phyloP scores from a whole-genome alignment of 768 basidiomycete genomes.

The Leccinum imitatum region DNA sequence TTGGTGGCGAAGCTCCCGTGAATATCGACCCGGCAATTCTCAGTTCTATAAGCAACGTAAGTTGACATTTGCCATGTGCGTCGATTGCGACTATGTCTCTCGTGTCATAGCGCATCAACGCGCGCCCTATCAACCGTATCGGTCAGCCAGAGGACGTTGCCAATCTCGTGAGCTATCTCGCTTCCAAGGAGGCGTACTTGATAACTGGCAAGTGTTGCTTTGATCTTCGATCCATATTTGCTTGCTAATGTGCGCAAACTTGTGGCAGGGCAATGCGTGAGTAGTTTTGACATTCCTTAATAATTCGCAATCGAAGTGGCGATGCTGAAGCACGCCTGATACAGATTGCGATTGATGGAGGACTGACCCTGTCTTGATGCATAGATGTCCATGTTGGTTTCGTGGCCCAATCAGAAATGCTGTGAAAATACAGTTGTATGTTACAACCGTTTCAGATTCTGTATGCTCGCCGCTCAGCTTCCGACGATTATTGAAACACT shows the following conservation, averaged over 20 bases:
- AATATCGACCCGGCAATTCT: neutral
- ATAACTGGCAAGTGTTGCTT: slow-evolving; percentile 31
- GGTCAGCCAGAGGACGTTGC: slow-evolving; percentile 37
- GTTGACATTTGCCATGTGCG: neutral
- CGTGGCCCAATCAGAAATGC: neutral
- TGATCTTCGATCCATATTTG: neutral
- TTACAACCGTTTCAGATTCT: no score
- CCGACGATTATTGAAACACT: neutral
- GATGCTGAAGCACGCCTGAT: neutral
- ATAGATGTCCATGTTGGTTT: neutral
- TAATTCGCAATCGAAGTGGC: neutral
- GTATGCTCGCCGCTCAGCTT: neutral
- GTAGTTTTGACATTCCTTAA: neutral
- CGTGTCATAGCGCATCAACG: neutral
- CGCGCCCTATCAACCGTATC: slow-evolving; percentile 5
- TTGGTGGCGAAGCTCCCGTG: neutral
- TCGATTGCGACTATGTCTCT: neutral
- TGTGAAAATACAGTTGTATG: neutral
- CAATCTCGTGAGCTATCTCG: slow-evolving; percentile 37
- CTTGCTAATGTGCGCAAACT: neutral
- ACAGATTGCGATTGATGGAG: neutral
- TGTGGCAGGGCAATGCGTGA: neutral
- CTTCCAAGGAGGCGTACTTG: slow-evolving; percentile 37
- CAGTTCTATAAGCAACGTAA: neutral
- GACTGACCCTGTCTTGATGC: neutral